Conservation (phyloP, 345 rosid species). For the Aurinia saxatilis region DNA sequence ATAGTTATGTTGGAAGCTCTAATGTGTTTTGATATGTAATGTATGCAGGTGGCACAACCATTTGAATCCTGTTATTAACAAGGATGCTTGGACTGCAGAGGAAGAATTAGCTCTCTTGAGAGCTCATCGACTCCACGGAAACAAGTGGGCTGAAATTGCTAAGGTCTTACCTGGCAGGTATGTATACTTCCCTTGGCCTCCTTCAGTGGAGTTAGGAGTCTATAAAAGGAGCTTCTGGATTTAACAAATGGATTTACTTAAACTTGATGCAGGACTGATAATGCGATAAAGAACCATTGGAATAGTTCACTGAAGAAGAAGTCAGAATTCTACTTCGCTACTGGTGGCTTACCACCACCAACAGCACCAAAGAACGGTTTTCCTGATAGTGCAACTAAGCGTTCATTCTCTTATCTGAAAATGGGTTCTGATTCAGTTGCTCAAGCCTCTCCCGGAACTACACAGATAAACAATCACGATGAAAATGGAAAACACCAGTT, state of each 20-base stretch:
- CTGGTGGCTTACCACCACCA: slow-evolving; percentile 76
- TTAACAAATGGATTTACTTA: background rate
- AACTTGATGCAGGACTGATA: slow-evolving; percentile 68
- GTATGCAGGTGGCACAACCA: slow-evolving; percentile 96
- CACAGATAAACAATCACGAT: slow-evolving; percentile 36
- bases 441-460: slow-evolving; percentile 43
- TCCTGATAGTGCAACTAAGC: slow-evolving; percentile 39
- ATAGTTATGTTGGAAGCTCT: slow-evolving; percentile 2
- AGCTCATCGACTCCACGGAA: slow-evolving; percentile 70
- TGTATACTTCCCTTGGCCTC: background rate
- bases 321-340: slow-evolving; percentile 58
- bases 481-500: slow-evolving; percentile 41
- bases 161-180: slow-evolving; percentile 98
- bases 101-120: slow-evolving; percentile 82
- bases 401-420: slow-evolving; percentile 22
- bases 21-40: slow-evolving; percentile 13
- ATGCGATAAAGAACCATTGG: slow-evolving; percentile 97
- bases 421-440: slow-evolving; percentile 47
- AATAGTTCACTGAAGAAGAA: slow-evolving; percentile 97
- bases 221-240: background rate
- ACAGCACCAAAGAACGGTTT: slow-evolving; percentile 40
- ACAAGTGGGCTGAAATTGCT: slow-evolving; percentile 99
- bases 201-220: background rate
- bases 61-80: slow-evolving; percentile 90
- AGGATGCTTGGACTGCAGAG: slow-evolving; percentile 88